Percentiles rank a stretch among this genome's conserved stretches.
Conservation (phyloP, 2,329 filamentous ascomycete species). For the Aureobasidium sp. region DNA sequence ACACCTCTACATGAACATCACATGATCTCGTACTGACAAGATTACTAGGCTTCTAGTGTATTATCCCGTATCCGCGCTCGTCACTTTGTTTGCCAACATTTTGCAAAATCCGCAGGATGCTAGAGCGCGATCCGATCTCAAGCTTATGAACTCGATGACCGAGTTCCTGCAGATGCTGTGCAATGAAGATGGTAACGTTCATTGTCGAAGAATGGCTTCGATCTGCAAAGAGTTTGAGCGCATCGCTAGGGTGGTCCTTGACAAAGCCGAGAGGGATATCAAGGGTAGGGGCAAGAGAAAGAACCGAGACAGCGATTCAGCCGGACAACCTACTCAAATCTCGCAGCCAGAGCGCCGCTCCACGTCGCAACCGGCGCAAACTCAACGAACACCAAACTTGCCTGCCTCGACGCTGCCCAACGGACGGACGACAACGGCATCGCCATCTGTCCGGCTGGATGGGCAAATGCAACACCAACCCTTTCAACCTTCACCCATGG, state of each 20-base stretch:
- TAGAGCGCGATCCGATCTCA: constrained; percentile 77
- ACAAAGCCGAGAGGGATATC: constrained; percentile 81
- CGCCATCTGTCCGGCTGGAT: neutral
- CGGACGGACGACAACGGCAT: neutral
- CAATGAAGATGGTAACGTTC: constrained; percentile 66
- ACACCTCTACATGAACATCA: neutral
- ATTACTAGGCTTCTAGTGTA: constrained; percentile 70
- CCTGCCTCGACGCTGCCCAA: constrained; percentile 17
- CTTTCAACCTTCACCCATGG: neutral
- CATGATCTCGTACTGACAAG: neutral
- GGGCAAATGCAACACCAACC: neutral
- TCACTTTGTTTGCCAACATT: constrained; percentile 93
- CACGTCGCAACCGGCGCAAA: neutral
- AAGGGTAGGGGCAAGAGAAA: constrained; percentile 77
- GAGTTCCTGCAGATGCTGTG: constrained; percentile 83
- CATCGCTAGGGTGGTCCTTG: constrained; percentile 82
- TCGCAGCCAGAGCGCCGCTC: neutral
- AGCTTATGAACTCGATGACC: constrained; percentile 86
- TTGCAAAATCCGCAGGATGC: constrained; percentile 89
- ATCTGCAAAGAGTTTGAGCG: constrained; percentile 95
- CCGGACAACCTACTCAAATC: neutral
- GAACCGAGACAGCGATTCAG: constrained; percentile 45
- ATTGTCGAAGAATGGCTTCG: constrained; percentile 85
- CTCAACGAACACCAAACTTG: constrained; percentile 17
- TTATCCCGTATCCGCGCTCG: constrained; percentile 88